phyloP scores from a whole-genome alignment of 2,329 filamentous ascomycete species.

The Colletotrichum sp. region DNA sequence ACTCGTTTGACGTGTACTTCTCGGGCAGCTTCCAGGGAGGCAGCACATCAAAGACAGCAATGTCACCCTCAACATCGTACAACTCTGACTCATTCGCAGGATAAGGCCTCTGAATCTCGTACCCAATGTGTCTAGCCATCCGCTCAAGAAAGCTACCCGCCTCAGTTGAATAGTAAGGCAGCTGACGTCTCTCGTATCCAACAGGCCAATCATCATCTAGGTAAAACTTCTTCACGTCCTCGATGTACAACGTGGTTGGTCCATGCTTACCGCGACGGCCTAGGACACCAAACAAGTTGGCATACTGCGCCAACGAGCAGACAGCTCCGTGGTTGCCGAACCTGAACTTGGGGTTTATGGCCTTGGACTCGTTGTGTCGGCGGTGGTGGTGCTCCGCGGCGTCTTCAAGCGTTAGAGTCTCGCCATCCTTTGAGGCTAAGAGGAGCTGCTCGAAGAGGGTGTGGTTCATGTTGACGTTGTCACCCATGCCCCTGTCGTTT shows the following conservation, averaged over 20 bases:
- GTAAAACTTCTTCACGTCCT: not conserved
- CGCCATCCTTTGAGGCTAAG: not conserved
- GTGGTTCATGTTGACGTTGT: not conserved
- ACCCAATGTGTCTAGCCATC: not conserved
- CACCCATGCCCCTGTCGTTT: not conserved
- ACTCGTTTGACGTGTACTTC: not conserved
- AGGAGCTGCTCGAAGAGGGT: not conserved
- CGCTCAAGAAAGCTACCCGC: not conserved
- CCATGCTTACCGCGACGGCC: not conserved
- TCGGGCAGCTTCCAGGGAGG: not conserved
- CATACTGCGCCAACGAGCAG: not conserved
- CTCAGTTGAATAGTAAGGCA: not conserved
- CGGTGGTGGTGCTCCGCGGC: not conserved
- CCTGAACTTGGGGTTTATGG: not conserved
- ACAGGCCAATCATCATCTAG: not conserved
- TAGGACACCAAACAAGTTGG: not conserved
- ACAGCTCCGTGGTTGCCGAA: not conserved
- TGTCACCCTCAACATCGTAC: not conserved
- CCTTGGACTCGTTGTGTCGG: not conserved
- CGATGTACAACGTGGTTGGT: not conserved
- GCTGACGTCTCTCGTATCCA: not conserved
- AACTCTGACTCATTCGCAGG: not conserved
- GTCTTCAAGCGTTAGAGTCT: not conserved
- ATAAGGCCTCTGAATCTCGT: not conserved
- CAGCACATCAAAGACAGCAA: not conserved